Base-by-base conservation (phyloP, 345 rosid species). In the Citrus hindsii region DNA sequence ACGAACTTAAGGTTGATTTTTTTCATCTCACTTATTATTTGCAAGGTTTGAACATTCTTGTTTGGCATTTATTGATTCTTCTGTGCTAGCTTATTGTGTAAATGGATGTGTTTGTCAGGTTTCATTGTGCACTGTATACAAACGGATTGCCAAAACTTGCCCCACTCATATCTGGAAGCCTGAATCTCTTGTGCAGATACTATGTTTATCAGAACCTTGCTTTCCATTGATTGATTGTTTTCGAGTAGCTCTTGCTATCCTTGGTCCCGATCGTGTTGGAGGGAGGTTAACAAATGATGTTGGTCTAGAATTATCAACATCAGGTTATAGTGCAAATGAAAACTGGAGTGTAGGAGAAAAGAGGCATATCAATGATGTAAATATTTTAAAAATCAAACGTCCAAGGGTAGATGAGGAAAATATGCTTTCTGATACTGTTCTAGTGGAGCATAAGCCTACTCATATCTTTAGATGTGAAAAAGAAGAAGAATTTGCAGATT, bases 141-240 rank as follows among this genome's bases (percentile, higher is more conserved):
- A 71, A 77, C 86, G 92, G 84, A 90, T 93, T 87, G 92, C 90
- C 74, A 88, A 88, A 85, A 84, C 80, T 73, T 93, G 95, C 71
- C 97, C 97, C 48, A 91, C 95, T 76, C 79, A 85, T 82, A 84
- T 95, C 38, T 95, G 97, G 98, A 93, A 80, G 82, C 95, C 95
- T 56, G 89, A 91, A 79, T 88, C 80, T 84, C 90, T 95, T 79
- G 72, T 89, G 35, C 69, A 86, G 55, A 66, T 86, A 80, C 89
- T 95, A 79, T 85, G 85, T 82, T 78, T 82, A 82, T 85, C 93
- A 28, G 89, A 93, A 74, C 96, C 98, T 76, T 93, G 92, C 82
- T 76, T 83, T 75, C 80, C 82, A 61, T 84, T 93, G 86, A 87
- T 88, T 78, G 89, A 92, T 79, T 95, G 99, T 89, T 83, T 93